These are phyloP conservation scores for Zangia roseola DNA, from an alignment of 768 basidiomycete genomes.

Conservation along the genomic window DNA sequence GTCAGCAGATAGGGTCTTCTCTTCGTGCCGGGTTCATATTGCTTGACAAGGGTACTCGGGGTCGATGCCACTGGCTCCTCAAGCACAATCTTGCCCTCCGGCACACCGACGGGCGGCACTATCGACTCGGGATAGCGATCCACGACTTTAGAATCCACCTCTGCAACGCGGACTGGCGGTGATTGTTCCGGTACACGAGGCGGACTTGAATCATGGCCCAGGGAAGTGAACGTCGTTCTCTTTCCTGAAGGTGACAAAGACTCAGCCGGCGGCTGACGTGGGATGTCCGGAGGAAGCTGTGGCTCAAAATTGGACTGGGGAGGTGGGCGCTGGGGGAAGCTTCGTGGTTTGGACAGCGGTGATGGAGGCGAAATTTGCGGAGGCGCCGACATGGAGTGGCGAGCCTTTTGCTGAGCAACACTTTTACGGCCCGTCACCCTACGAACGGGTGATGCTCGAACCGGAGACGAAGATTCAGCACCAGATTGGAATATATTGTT, in stretches of 20 bases:
- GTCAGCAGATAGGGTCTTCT: constrained; percentile 37
- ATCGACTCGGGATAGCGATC: neutral
- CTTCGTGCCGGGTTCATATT: constrained; percentile 12
- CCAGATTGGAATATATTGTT: constrained; percentile 90
- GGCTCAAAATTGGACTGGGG: constrained; percentile 59
- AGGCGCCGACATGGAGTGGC: constrained; percentile 73
- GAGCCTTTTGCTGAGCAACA: constrained; percentile 46
- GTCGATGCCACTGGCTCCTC: constrained; percentile 32
- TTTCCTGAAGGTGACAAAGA: constrained; percentile 15
- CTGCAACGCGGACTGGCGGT: constrained; percentile 4
- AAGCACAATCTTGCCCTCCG: constrained; percentile 21
- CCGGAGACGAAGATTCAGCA: constrained; percentile 83
- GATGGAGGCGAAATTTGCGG: constrained; percentile 50
- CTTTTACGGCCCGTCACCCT: constrained; percentile 44
- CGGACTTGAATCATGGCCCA: constrained; percentile 19
- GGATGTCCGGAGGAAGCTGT: constrained; percentile 40
- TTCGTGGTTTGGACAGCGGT: constrained; percentile 35
- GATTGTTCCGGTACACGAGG: constrained; percentile 10
- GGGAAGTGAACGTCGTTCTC: constrained; percentile 12
- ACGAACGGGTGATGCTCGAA: constrained; percentile 56
- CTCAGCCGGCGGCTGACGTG: constrained; percentile 26
- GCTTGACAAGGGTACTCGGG: constrained; percentile 32
- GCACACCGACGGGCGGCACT: constrained; percentile 13
- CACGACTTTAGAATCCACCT: constrained; percentile 1
- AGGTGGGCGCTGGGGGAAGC: constrained; percentile 38